Evolutionary conservation across 306 rosid genomes (phyloP).

Genomic region (Acacia acuminata): DNA sequence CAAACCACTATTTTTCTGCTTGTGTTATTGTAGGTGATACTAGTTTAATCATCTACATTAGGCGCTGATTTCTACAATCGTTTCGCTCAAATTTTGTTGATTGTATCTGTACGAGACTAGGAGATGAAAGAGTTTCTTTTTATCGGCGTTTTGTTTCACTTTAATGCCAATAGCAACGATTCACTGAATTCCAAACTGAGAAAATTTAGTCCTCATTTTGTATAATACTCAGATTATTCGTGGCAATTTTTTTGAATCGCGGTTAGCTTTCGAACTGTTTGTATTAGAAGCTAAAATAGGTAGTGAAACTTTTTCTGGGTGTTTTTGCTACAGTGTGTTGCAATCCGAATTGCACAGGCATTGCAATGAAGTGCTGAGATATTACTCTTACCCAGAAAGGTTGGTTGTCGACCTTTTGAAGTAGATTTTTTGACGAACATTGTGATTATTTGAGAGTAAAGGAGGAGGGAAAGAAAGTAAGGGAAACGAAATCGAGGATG

Average conservation of each 20-base stretch:
- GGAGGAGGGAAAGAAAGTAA: background rate
- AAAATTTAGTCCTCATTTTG: slow-evolving; percentile 3
- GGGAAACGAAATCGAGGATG: slow-evolving; percentile 5
- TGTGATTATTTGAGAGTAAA: background rate
- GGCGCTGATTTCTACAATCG: background rate
- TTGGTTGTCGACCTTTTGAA: background rate
- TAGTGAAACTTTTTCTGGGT: slow-evolving; percentile 3
- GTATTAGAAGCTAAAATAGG: slow-evolving; percentile 9
- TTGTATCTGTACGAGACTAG: background rate
- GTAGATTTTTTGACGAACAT: slow-evolving; percentile 7
- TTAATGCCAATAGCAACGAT: slow-evolving; percentile 23
- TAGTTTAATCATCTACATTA: background rate
- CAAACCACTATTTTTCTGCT: slow-evolving; percentile 18
- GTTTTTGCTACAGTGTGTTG: background rate
- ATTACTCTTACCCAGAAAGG: background rate
- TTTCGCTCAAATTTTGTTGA: background rate
- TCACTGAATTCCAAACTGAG: slow-evolving; percentile 15
- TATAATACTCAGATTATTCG: slow-evolving; percentile 13
- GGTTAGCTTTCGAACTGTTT: slow-evolving; percentile 2
- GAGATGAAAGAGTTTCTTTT: background rate
- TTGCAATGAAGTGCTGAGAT: background rate
- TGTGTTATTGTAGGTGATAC: slow-evolving; percentile 26
- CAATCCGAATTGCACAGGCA: slow-evolving; percentile 16
- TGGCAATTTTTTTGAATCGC: background rate
- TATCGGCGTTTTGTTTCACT: slow-evolving; percentile 13